Evolutionary conservation across 257 asterid genomes (phyloP).

Genomic region (Solanum microdontum): DNA sequence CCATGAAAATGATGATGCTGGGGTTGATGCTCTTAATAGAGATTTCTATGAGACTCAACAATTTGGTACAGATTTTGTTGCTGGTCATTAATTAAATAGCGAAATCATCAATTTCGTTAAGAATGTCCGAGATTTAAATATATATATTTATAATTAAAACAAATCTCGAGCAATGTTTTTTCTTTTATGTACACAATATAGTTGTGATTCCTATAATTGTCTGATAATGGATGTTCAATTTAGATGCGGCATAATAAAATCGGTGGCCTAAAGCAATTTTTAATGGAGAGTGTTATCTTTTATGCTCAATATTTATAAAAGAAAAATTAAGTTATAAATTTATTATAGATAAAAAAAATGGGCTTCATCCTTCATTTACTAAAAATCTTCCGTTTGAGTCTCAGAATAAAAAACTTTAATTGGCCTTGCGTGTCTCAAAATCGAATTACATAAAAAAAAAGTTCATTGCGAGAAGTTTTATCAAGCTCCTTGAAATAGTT

Average conservation of each 20-base stretch:
- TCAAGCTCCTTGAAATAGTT: too few species aligned
- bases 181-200: neutral
- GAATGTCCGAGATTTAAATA: neutral
- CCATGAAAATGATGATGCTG: neutral
- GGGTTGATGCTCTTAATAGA: neutral
- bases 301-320: neutral
- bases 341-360: too few species aligned
- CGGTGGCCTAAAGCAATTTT: neutral
- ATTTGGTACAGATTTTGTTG: neutral
- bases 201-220: neutral
- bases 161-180: neutral
- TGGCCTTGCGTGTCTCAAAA: too few species aligned
- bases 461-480: too few species aligned
- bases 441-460: too few species aligned
- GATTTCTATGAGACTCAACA: neutral
- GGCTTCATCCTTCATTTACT: neutral
- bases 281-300: neutral
- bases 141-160: neutral
- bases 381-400: too few species aligned
- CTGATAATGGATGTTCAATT: neutral
- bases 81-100: neutral
- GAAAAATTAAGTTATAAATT: neutral
- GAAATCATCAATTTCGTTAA: neutral
- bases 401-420: too few species aligned
- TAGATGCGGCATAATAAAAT: neutral